These are phyloP conservation scores for Scenedesmus sp. DNA, from an alignment of 163 green algal genomes.

Conservation along the genomic window DNA sequence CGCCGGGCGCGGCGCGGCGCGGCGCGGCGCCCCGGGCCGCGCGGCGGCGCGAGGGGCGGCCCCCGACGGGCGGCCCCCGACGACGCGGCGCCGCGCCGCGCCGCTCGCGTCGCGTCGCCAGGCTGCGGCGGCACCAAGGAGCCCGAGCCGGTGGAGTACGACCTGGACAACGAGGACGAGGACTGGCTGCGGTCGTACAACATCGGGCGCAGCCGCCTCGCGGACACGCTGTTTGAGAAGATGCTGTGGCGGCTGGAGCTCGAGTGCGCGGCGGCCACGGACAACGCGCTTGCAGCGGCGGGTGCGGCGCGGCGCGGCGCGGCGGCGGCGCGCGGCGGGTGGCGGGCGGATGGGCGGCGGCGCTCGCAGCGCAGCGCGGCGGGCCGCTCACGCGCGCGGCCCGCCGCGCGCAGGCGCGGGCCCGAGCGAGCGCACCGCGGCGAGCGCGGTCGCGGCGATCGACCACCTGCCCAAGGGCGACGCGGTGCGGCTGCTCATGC, in stretches of 20 bases:
- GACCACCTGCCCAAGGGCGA: conserved; percentile 73
- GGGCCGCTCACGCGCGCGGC: too few relatives aligned
- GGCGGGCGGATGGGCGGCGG: too few relatives aligned
- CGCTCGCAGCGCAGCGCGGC: too few relatives aligned
- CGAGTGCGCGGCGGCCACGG: conserved; percentile 80
- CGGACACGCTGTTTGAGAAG: conserved; percentile 77
- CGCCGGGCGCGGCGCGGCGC: too few relatives aligned
- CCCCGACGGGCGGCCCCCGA: too few relatives aligned
- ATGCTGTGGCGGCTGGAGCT: conserved; percentile 94
- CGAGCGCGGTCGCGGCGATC: conserved; percentile 65
- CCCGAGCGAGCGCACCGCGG: conserved; percentile 57
- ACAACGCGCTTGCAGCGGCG: conserved; percentile 63
- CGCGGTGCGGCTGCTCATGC: conserved; percentile 62
- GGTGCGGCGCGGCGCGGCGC: conserved; percentile 26
- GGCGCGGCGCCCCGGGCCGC: too few relatives aligned
- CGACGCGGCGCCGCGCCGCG: too few relatives aligned
- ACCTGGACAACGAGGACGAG: conserved; percentile 84
- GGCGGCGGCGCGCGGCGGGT: too few relatives aligned
- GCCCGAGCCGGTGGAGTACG: conserved; percentile 75
- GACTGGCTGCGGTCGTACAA: conserved; percentile 82
- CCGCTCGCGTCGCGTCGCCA: conserved; percentile 21
- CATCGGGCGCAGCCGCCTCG: conserved; percentile 54
- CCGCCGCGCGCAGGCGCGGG: conserved; percentile 64
- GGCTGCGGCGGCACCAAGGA: conserved; percentile 49
- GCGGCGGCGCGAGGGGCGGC: too few relatives aligned